Evolutionary conservation across 2,329 filamentous ascomycete genomes (phyloP).

Genomic region (Aureobasidium sp.): DNA sequence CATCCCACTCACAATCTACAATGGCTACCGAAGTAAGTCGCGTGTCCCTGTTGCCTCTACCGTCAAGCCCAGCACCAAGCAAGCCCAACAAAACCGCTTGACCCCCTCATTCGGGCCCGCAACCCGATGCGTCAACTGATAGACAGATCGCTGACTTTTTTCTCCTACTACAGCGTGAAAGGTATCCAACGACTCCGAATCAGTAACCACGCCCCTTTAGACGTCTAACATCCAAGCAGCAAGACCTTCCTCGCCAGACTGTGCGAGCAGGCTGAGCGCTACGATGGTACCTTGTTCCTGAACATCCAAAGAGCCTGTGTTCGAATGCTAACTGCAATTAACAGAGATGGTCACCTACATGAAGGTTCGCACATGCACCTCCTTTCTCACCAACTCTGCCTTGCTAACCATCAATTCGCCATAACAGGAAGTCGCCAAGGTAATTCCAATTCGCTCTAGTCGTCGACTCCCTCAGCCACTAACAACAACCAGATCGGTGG

Average conservation of each 20-base stretch:
- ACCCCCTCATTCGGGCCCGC: slow-evolving; percentile 8
- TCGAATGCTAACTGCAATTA: slow-evolving; percentile 19
- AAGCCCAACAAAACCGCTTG: slow-evolving; percentile 15
- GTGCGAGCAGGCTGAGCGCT: slow-evolving; percentile 99
- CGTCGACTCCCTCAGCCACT: not conserved
- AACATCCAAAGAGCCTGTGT: not conserved
- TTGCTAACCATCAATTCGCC: slow-evolving; percentile 17
- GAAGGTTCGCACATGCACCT: slow-evolving; percentile 58
- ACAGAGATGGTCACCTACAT: slow-evolving; percentile 97
- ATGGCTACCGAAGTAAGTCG: slow-evolving; percentile 14
- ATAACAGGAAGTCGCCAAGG: slow-evolving; percentile 83
- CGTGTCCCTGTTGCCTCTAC: not conserved
- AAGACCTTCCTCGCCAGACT: slow-evolving; percentile 99
- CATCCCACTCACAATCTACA: slow-evolving; percentile 1
- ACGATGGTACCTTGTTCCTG: slow-evolving; percentile 64
- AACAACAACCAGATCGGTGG: slow-evolving; percentile 47
- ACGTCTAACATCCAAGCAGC: slow-evolving; percentile 47
- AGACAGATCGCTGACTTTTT: slow-evolving; percentile 27
- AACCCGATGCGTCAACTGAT: not conserved
- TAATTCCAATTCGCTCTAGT: slow-evolving; percentile 32
- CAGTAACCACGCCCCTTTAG: not conserved
- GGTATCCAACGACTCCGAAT: slow-evolving; percentile 26
- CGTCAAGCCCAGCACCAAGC: not conserved
- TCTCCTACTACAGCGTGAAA: slow-evolving; percentile 36
- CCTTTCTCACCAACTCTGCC: not conserved